Evolutionary conservation across 805 yeast genomes (phyloP).

Genomic region (Barnettozyma vustinii): DNA sequence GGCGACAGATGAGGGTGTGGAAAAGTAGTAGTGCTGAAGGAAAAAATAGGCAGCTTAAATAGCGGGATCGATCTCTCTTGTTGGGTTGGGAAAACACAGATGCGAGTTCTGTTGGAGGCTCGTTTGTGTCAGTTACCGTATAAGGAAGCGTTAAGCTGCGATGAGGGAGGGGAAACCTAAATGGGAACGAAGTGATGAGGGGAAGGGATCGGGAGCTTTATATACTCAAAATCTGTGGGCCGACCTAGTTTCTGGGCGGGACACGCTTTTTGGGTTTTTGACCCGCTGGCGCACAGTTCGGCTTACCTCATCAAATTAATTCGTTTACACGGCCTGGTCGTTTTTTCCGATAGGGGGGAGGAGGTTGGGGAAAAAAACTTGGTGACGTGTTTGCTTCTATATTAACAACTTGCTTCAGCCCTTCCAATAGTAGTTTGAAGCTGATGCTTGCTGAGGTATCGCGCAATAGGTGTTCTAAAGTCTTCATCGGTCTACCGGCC

Average conservation of each 20-base stretch:
- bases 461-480: background rate
- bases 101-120: conserved; percentile 3
- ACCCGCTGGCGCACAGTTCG: background rate
- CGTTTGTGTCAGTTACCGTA: conserved; percentile 4
- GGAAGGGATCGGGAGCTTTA: conserved; percentile 1
- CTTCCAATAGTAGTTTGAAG: background rate
- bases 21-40: background rate
- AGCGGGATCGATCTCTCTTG: conserved; percentile 2
- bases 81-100: conserved; percentile 5
- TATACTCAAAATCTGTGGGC: conserved; percentile 1
- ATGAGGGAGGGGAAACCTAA: background rate
- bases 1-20: background rate
- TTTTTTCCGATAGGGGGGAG: background rate
- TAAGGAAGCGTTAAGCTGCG: conserved; percentile 1
- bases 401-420: background rate
- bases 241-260: background rate
- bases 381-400: background rate
- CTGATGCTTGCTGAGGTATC: background rate
- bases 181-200: background rate
- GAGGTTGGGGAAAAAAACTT: too few species aligned
- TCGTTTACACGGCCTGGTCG: background rate
- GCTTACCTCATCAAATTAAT: background rate
- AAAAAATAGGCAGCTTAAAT: background rate
- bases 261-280: background rate
- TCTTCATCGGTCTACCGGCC: background rate